These are phyloP conservation scores for Hericium rajendrae DNA, from an alignment of 768 basidiomycete genomes.

Conservation along the genomic window DNA sequence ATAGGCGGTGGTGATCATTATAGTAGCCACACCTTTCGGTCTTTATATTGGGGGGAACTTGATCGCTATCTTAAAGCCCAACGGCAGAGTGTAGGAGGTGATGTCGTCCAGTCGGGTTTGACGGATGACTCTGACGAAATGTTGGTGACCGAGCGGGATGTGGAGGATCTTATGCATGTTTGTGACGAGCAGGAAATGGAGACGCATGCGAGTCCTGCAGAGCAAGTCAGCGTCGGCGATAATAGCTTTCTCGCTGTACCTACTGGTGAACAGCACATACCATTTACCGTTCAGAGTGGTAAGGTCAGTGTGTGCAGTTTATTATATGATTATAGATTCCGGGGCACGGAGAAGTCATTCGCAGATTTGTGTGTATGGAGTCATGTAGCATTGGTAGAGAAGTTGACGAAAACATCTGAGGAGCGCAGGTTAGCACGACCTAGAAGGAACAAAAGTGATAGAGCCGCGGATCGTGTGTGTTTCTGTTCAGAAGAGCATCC, in stretches of 20 bases:
- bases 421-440: too few relatives aligned
- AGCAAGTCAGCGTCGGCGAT: too few relatives aligned
- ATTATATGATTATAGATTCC: not conserved
- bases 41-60: conserved; percentile 5
- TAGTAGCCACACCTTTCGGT: conserved; percentile 8
- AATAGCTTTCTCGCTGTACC: too few relatives aligned
- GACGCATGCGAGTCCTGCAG: too few relatives aligned
- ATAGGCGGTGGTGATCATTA: conserved; percentile 17
- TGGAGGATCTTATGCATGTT: too few relatives aligned
- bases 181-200: too few relatives aligned
- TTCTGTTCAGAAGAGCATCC: not conserved
- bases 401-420: not conserved
- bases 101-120: too few relatives aligned
- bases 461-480: not conserved
- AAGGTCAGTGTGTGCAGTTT: not conserved
- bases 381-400: not conserved
- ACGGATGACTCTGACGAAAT: not conserved
- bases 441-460: too few relatives aligned
- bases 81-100: too few relatives aligned
- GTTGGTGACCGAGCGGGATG: too few relatives aligned
- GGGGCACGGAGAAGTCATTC: not conserved
- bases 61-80: not conserved
- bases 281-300: not conserved
- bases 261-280: too few relatives aligned
- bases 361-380: not conserved